Evolutionary conservation across 441 rosid species (phyloP), one percentile per base, ranked within the genome.

Genomic region (Caryocar brasiliense): DNA sequence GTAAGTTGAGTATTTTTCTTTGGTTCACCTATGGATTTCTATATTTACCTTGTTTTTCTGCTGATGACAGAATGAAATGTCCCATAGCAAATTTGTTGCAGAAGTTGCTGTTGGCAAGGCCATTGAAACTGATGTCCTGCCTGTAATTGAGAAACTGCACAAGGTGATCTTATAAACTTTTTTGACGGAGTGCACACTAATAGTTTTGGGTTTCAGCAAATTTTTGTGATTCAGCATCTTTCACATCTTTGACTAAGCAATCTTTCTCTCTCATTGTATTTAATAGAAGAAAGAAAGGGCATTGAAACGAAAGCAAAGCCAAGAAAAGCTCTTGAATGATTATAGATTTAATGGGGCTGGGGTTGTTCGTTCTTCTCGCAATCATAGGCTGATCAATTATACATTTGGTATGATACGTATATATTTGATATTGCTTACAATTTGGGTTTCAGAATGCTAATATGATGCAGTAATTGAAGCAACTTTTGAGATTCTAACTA

Each of bases 271-370:
- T 18, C 29, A 17, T 57, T 59, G 50, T 22, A 51, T 59, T 48
- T 62, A 43, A 66, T 63, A 86, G 95, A 83, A 73, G 51, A 83
- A 80, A 66, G 86, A 89, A 54, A 76, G 77, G 68, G 78, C 69
- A 29, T 57, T 80, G 28, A 78, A 78, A 56, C 68, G 33, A 52
- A 80, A 76, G 70, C 62, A 69, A 65, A 78, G 65, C 70, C 70
- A 77, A 63, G 84, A 78, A 59, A 75, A 29, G 72, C 73, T 64
- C 27, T 64, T 78, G 45, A 73, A 48, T 66, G 72, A 53, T 38
- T 62, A 55, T 25, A 49, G 54, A 66, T 59, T 68, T 51, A 65
- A 34, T 37, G 57, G 51, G 14, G 42, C 61, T 40, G 73, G 80
- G 44, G 12, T 42, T 23, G 62, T 74, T 33, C 83, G 95, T 48